Conservation (phyloP, 805 yeast genomes). For the Lipomyces oligophaga region DNA sequence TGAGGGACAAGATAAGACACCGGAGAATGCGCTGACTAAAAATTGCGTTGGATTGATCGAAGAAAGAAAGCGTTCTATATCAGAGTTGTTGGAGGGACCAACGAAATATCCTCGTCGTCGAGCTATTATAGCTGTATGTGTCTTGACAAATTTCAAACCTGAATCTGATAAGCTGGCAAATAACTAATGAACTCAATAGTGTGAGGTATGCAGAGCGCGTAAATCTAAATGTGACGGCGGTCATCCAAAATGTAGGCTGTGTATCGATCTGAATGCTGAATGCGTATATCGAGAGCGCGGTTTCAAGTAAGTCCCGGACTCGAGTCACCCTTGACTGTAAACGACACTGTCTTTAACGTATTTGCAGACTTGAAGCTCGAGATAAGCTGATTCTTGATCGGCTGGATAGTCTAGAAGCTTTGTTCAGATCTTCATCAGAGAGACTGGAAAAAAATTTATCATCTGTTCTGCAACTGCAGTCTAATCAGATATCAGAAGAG, state of each 20-base stretch:
- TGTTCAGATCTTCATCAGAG: constrained; percentile 5
- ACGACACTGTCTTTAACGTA: no score
- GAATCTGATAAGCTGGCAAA: background rate
- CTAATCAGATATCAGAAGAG: background rate
- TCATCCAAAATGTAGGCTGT: constrained; percentile 20
- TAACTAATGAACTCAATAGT: constrained; percentile 1
- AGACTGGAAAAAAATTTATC: background rate
- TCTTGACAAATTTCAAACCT: background rate
- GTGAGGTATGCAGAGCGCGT: constrained; percentile 19
- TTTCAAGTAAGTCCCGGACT: constrained; percentile 9
- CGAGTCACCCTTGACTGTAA: background rate
- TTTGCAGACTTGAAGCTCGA: constrained; percentile 20
- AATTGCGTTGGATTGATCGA: no score
- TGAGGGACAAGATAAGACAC: no score
- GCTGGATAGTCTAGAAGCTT: constrained; percentile 10
- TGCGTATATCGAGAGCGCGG: constrained; percentile 20
- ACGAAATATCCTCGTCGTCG: constrained; percentile 18
- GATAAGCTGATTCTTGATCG: constrained; percentile 14
- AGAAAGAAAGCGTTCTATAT: no score
- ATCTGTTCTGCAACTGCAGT: background rate
- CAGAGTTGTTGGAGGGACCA: constrained; percentile 10
- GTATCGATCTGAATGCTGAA: constrained; percentile 20
- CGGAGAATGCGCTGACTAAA: no score
- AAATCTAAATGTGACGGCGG: constrained; percentile 25
- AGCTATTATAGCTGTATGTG: constrained; percentile 19